Evolutionary conservation across 345 rosid species (phyloP).

Genomic region (Barbarea vulgaris): DNA sequence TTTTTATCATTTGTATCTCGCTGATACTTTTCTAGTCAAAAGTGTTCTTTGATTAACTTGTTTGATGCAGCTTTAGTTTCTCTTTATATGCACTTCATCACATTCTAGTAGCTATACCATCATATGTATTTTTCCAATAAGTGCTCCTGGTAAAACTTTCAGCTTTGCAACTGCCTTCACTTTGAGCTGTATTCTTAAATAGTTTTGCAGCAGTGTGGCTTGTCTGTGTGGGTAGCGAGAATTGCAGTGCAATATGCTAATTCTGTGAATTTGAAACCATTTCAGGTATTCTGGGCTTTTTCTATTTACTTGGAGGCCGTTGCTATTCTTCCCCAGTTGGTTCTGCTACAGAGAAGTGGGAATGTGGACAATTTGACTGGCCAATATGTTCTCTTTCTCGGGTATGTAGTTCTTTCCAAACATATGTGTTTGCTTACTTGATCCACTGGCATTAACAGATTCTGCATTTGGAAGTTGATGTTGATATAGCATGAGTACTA

Average conservation of each 20-base stretch:
- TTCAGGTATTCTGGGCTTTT: constrained; percentile 86
- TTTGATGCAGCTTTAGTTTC: background rate
- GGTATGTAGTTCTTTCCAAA: constrained; percentile 54
- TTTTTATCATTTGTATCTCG: background rate
- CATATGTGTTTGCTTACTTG: background rate
- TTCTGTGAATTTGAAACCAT: background rate
- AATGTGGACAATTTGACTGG: constrained; percentile 96
- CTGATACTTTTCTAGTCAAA: background rate
- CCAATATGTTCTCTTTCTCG: constrained; percentile 91
- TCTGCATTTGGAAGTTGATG: background rate
- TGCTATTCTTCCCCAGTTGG: constrained; percentile 92
- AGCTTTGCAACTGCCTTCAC: constrained; percentile 13
- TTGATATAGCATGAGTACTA: background rate
- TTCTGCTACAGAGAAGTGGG: constrained; percentile 88
- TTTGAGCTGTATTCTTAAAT: constrained; percentile 1
- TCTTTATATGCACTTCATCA: constrained; percentile 9
- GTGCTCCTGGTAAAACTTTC: background rate
- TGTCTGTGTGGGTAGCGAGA: constrained; percentile 5
- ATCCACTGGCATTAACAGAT: constrained; percentile 5
- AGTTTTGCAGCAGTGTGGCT: background rate
- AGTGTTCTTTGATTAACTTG: background rate
- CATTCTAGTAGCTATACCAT: background rate
- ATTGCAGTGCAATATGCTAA: constrained; percentile 2
- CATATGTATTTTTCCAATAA: background rate
- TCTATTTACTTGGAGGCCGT: constrained; percentile 95